phyloP scores from a whole-genome alignment of 2,329 filamentous ascomycete species.

The Zelopaecilomyces penicillatus region DNA sequence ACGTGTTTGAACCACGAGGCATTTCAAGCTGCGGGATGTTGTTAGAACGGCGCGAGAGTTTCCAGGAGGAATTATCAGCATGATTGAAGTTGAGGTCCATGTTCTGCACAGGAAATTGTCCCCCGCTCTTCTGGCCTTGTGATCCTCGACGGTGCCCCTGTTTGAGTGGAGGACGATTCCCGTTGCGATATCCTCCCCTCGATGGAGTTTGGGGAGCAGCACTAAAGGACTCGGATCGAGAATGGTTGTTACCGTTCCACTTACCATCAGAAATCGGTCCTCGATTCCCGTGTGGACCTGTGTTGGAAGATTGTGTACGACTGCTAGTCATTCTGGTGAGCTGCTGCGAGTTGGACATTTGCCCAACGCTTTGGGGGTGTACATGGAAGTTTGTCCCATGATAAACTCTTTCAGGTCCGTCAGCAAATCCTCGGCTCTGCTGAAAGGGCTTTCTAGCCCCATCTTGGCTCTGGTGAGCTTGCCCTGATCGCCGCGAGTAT shows the following conservation, averaged over 20 bases:
- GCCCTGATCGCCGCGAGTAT: too few relatives aligned
- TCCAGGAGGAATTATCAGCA: not conserved
- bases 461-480: too few relatives aligned
- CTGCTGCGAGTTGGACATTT: too few relatives aligned
- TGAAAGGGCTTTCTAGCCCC: too few relatives aligned
- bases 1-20: conserved; percentile 6
- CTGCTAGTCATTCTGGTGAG: too few relatives aligned
- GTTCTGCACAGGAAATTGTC: not conserved
- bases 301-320: too few relatives aligned
- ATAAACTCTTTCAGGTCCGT: not conserved
- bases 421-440: not conserved
- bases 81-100: not conserved
- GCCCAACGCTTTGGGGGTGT: too few relatives aligned
- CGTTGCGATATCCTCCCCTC: not conserved
- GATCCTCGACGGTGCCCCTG: conserved; percentile 3
- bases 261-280: not conserved
- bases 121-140: conserved; percentile 3
- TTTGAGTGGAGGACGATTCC: not conserved
- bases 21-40: not conserved
- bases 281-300: not conserved
- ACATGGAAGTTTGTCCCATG: too few relatives aligned
- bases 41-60: conserved; percentile 1
- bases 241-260: not conserved
- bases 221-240: not conserved
- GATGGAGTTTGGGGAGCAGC: not conserved